Base-by-base conservation (phyloP, 2,329 filamentous ascomycete species). In the Nemania abortiva region DNA sequence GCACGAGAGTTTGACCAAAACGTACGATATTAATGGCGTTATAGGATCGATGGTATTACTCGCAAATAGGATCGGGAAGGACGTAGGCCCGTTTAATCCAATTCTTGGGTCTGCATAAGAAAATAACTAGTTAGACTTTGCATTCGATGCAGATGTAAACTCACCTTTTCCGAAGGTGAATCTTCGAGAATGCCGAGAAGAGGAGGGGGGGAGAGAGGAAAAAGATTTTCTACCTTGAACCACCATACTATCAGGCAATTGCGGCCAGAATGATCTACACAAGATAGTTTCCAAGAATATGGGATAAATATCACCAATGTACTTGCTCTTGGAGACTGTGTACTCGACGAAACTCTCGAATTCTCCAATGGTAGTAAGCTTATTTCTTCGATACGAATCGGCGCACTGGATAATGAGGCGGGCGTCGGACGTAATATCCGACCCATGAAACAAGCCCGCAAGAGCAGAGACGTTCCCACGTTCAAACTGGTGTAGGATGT, bases 31-130 rank as follows among this genome's bases (percentile, higher is more conserved):
- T 69, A 82, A 68, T 11, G 81, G 80, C 6, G 81, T 79, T n/a
- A 82, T 70, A 13, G 79, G 79, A 64, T 83, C 81, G 42, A 77
- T 71, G 3, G 78, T 82, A 34, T 81, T 83, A 57, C 80, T 80
- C 34, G 81, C 52, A 66, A 82, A 81, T 6, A 83, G 73, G 37
- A 82, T 75, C 13, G 81, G 81, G 64, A 81, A 82, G 6, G 79
- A 73, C 11, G 78, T 81, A 11, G 65, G 54, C 59, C 45, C 72
- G 20, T 76, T 34, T 27, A 70, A 20, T 64, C 70, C 72, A 58
- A 11, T 62, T 39, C 69, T 75, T 54, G 72, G 59, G 47, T 69
- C 77, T 78, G 63, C 53, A 66, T 63, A 34, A 64, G 29, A 66
- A 57, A 60, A 22, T 62, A 72, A 58, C 22, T 52, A 7, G 65